These are phyloP conservation scores for Trichothecium sympodiale DNA, from an alignment of 2,329 filamentous ascomycete species.

Conservation along the genomic window DNA sequence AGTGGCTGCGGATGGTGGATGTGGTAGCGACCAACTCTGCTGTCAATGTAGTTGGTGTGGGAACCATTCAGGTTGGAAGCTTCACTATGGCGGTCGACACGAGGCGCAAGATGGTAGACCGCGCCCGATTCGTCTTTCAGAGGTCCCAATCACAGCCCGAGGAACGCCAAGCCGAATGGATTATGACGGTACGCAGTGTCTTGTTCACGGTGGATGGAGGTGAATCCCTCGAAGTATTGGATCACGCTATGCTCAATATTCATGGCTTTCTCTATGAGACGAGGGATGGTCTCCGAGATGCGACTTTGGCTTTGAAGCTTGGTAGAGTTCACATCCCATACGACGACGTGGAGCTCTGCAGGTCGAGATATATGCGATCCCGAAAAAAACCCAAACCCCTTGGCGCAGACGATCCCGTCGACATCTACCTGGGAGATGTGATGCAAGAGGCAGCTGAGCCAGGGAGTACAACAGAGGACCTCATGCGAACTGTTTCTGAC, in stretches of 20 bases:
- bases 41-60: conserved; percentile 67
- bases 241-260: conserved; percentile 78
- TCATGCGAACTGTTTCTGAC: conserved; percentile 78
- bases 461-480: conserved; percentile 52
- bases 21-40: conserved; percentile 73
- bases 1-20: conserved; percentile 84
- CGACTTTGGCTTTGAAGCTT: conserved; percentile 80
- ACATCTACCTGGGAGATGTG: conserved; percentile 61
- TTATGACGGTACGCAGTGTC: conserved; percentile 72
- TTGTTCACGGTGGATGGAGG: conserved; percentile 77
- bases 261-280: conserved; percentile 84
- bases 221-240: conserved; percentile 79
- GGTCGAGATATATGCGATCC: conserved; percentile 31
- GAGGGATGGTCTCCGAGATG: conserved; percentile 78
- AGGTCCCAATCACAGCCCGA: conserved; percentile 48
- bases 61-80: conserved; percentile 73
- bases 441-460: conserved; percentile 62
- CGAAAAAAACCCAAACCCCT: conserved; percentile 15
- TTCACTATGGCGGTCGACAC: conserved; percentile 86
- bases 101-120: conserved; percentile 79
- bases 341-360: conserved; percentile 66
- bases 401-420: conserved; percentile 32
- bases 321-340: conserved; percentile 84
- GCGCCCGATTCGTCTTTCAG: conserved; percentile 79
- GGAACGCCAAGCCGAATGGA: conserved; percentile 79